Evolutionary conservation across 129 eudicot species (phyloP), one percentile per base, ranked within the genome.

Genomic region (Flaveria trinervia): DNA sequence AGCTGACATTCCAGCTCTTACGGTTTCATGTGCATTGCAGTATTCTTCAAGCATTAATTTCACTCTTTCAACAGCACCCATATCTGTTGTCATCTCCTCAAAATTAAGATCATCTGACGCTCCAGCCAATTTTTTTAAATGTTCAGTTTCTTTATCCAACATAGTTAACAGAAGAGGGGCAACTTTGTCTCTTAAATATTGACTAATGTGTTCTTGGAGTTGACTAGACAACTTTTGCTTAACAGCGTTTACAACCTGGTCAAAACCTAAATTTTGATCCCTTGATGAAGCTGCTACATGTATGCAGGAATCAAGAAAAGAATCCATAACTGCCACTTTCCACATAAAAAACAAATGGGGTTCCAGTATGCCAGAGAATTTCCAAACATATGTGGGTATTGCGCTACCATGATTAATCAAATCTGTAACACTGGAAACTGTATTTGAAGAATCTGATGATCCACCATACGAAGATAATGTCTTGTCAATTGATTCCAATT

Each of bases 1-100:
- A 79, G 97, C 91, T 59, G 97, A 95, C 84, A 77, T 92, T 18
- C 95, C 96, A 14, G 97, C 92, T 85, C 96, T 86, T 73, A 89
- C 87, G 52, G 97, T 95, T 89, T 95, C 99, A 81, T 92, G 96
- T 41, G 99, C 91, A 79, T 84, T 92, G 86, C 96, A 95, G 82
- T 86, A 95, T 82, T 95, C 97, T 74, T 92, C 95, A 71, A 95
- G 94, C 92, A 91, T 86, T 44, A 75, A 70, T 52, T 88, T 90
- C 80, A 95, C 89, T 69, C 85, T 84, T 80, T 78, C 86, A 65
- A 77, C 84, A 64, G 85, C 85, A 39, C 64, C 83, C 6, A 70
- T 57, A 51, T 90, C 90, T 67, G 73, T 83, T 2, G 72, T 80
- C 79, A 73, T 55, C 71, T 70, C 78, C 70, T 82, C 92, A 17